Base-by-base conservation (phyloP, 306 rosid species). In the Vigna mungo region DNA sequence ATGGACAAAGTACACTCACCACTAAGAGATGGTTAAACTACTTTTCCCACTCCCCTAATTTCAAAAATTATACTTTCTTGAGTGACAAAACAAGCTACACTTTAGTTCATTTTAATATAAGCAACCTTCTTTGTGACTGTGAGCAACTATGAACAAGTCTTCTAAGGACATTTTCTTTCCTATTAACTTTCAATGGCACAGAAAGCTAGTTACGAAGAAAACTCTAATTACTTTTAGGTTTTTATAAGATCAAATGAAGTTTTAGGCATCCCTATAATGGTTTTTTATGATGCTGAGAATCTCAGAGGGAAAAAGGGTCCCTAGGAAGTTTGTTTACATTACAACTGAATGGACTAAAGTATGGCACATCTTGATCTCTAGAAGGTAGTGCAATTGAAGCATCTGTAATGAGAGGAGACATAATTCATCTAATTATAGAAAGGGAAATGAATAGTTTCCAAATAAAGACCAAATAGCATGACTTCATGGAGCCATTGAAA, bases 401-500 rank as follows among this genome's bases (percentile, higher is more conserved):
- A 64, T 37, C 49, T 9, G 39, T 11, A 2, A 34, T 64, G 30
- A 37, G 51, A 18, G 49, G 51, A 64, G 32, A 18, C 5, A 37
- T 9, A 18, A 64, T 64, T n/a, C 14, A 37, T 37, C 16, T 15
- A 2, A 30, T 13, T 30, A n/a, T 20, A 21, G 39, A 76, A 47
- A 68, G 32, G 47, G 18, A 32, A 76, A 21, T 32, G 25, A 5
- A 75, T 25, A 27, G 48, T 25, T 53, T 68, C 46, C 72, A 82
- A 44, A 74, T 47, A 63, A 80, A 39, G 25, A 67, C 52, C 4
- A 80, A 27, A 71, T 36, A 52, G 53, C 27, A 58, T 37, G 80
- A 41, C 55, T 61, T 43, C 14, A 18, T 62, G 10, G 46, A 68
- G 32, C 36, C 76, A 77, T 32, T 37, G 13, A 65, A 71, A 71